phyloP scores from a whole-genome alignment of 345 rosid species.

The Brassica nigra region DNA sequence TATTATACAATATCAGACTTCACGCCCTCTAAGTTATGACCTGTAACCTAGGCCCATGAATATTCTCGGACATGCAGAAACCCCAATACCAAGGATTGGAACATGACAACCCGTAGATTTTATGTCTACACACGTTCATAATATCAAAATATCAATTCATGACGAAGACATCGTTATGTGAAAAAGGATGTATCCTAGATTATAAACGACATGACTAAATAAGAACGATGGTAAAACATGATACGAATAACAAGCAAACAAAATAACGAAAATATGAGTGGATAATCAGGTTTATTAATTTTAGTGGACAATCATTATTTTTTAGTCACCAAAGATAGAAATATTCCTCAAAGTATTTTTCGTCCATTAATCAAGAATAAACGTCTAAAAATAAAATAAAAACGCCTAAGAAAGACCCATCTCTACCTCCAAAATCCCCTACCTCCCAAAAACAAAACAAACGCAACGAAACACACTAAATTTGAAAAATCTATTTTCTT shows the following conservation, averaged over 20 bases:
- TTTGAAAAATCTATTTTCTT: conserved; percentile 30
- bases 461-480: conserved; percentile 32
- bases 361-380: conserved; percentile 24
- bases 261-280: neutral
- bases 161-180: neutral
- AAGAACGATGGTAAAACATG: neutral
- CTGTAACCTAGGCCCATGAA: neutral
- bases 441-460: conserved; percentile 38
- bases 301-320: neutral
- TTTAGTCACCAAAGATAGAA: conserved; percentile 34
- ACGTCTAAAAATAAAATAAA: conserved; percentile 24
- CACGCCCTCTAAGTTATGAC: neutral
- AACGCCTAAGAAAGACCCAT: conserved; percentile 12
- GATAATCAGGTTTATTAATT: neutral
- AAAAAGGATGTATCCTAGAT: neutral
- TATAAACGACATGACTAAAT: neutral
- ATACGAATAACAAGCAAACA: neutral
- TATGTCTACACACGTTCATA: neutral
- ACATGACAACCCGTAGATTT: neutral
- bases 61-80: neutral
- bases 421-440: conserved; percentile 26
- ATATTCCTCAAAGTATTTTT: conserved; percentile 8
- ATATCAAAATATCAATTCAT: neutral
- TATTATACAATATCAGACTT: neutral
- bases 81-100: neutral